Base-by-base conservation (phyloP, 2,329 filamentous ascomycete species). In the Aspergillus sp. region DNA sequence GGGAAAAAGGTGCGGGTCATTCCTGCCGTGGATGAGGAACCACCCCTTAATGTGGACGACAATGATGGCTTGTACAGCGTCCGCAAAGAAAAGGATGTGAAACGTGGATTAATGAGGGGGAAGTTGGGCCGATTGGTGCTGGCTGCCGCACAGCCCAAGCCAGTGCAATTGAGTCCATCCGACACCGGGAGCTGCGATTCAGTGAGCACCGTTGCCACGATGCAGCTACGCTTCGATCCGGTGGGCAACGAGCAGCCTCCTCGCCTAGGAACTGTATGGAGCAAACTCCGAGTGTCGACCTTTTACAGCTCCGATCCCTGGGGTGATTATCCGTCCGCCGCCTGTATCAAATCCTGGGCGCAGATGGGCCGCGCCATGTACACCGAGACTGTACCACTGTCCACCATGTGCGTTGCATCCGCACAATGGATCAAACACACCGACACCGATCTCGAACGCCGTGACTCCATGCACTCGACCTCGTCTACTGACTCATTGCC, bases 221-320 rank as follows among this genome's bases (percentile, higher is more conserved):
- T 89, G 1, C 76, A 83, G 57, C 74, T 89, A 12, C 84, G 87
- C 38, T 89, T 89, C 66, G 87, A 89, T 62, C 87, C 87, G 1
- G 67, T 73, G 4, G 80, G 82, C 4, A 77, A 81, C 41, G 76
- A 79, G 50, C 66, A 75, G 21, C 86, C 86, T 15, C 87, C 87
- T 2, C 76, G 74, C 38, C 78, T 89, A 2, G 77, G 80, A 48
- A 80, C 76, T 13, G 71, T 89, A 49, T 75, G 72, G 56, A 84
- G 79, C 60, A 86, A 84, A 69, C 74, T 89, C 23, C 85, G 83
- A 64, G 82, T 81, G n/a, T 76, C 76, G 57, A 88, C 86, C 1
- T 87, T 81, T 71, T 88, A 81, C 73, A 77, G 84, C 43, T 80
- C 80, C 9, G 72, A 76, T 10, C 81, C 86, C 0, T 82, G 84